Evolutionary conservation across 2,329 filamentous ascomycete species (phyloP).

Genomic region (Alternaria consortialis): DNA sequence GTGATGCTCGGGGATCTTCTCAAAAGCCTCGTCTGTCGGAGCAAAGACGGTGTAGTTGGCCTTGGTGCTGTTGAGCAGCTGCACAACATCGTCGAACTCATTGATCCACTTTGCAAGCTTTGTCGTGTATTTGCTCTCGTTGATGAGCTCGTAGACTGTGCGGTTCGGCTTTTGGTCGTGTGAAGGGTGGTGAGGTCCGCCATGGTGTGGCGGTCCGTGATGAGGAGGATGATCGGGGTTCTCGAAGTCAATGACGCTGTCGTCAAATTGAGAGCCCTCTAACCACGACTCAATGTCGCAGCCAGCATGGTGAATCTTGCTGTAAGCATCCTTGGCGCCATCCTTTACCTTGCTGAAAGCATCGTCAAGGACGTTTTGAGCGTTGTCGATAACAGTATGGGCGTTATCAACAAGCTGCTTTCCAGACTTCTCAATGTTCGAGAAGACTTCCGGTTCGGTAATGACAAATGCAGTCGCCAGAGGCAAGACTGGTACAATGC

Average conservation of each 20-base stretch:
- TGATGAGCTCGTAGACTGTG: conserved; percentile 83
- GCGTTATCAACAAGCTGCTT: conserved; percentile 30
- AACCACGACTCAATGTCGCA: conserved; percentile 61
- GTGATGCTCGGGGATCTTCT: conserved; percentile 65
- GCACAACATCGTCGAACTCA: conserved; percentile 74
- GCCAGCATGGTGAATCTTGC: conserved; percentile 55
- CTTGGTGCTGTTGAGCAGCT: conserved; percentile 76
- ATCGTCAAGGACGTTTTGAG: conserved; percentile 55
- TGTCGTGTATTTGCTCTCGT: conserved; percentile 77
- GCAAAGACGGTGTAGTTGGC: conserved; percentile 84
- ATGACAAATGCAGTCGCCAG: conserved; percentile 63
- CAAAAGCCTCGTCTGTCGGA: conserved; percentile 79
- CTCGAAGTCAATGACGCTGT: conserved; percentile 47
- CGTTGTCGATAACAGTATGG: conserved; percentile 35
- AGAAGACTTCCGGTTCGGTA: conserved; percentile 60
- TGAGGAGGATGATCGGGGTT: conserved; percentile 48
- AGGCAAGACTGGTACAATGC: conserved; percentile 60
- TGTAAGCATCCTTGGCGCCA: conserved; percentile 47
- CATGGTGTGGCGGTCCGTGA: conserved; percentile 2
- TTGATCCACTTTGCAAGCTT: conserved; percentile 80
- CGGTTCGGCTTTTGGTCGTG: conserved; percentile 63
- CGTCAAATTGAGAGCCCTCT: conserved; percentile 45
- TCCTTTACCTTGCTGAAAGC: conserved; percentile 55
- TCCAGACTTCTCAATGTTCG: conserved; percentile 41
- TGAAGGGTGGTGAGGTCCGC: conserved; percentile 49